phyloP scores from a whole-genome alignment of 1,139 yeast genomes.

The Pichia sp. region DNA sequence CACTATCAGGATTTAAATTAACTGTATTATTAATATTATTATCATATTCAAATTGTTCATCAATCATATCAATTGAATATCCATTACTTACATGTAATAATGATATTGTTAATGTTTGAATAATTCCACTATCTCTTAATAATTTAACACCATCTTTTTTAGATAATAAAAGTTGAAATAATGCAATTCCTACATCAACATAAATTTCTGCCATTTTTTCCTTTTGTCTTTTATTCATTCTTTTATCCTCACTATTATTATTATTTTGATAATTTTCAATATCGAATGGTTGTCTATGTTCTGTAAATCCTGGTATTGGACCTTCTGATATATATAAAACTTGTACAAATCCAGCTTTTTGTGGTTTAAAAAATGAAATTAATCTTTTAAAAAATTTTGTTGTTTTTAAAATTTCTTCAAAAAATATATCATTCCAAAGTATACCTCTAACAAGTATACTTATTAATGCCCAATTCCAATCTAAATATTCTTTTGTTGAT shows the following conservation, averaged over 20 bases:
- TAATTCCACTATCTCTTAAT: constrained; percentile 63
- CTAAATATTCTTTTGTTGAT: constrained; percentile 68
- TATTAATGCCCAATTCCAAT: constrained; percentile 85
- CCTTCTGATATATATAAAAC: constrained; percentile 37
- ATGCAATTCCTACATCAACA: constrained; percentile 65
- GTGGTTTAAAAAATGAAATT: constrained; percentile 84
- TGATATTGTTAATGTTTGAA: constrained; percentile 84
- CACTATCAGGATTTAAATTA: too few relatives aligned
- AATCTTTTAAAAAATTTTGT: constrained; percentile 83
- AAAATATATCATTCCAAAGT: constrained; percentile 56
- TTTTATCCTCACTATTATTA: constrained; percentile 1
- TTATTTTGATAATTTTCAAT: constrained; percentile 1
- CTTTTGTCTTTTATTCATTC: not conserved
- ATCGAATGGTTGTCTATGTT: constrained; percentile 3
- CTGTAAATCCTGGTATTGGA: constrained; percentile 5
- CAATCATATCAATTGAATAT: not conserved
- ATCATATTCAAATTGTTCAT: not conserved
- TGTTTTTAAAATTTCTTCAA: constrained; percentile 73
- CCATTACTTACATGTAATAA: constrained; percentile 61
- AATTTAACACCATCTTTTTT: constrained; percentile 63
- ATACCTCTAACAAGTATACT: constrained; percentile 75
- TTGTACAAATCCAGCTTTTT: constrained; percentile 56
- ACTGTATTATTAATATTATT: not conserved
- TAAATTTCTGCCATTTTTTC: constrained; percentile 35
- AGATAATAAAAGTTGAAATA: constrained; percentile 60